Percentiles rank a stretch among this genome's conserved stretches.
phyloP scores from a whole-genome alignment of 148 eudicot species.

The Bassia scoparia region DNA sequence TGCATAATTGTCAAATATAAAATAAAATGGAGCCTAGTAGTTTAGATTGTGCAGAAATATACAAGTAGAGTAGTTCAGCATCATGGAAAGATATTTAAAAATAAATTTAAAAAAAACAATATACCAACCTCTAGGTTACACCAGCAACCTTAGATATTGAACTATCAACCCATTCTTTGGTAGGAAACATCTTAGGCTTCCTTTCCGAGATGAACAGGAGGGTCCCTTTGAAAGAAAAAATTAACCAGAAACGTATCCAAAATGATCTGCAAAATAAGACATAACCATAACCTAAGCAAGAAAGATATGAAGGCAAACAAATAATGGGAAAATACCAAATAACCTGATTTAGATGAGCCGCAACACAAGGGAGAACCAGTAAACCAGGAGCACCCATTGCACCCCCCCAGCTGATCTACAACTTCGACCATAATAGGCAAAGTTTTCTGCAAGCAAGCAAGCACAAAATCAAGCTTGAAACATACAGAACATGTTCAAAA shows the following conservation, averaged over 20 bases:
- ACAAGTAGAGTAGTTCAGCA: not conserved
- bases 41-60: not conserved
- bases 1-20: not conserved
- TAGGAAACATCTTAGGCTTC: too few species aligned
- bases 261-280: conserved; percentile 38
- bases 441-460: conserved; percentile 56
- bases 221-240: not conserved
- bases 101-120: too few species aligned
- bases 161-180: too few species aligned
- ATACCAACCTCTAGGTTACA: too few species aligned
- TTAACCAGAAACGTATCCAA: not conserved
- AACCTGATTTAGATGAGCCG: conserved; percentile 94
- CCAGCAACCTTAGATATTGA: too few species aligned
- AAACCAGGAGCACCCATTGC: conserved; percentile 83
- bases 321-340: not conserved
- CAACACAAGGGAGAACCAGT: conserved; percentile 89
- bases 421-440: conserved; percentile 82
- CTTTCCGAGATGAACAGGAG: not conserved
- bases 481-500: too few species aligned
- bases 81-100: not conserved
- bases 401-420: conserved; percentile 80
- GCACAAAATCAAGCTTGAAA: too few species aligned
- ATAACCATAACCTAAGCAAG: conserved; percentile 3
- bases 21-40: not conserved
- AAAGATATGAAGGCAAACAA: not conserved